phyloP scores from a whole-genome alignment of 2,329 filamentous ascomycete genomes.

The Grosmannia huntii region DNA sequence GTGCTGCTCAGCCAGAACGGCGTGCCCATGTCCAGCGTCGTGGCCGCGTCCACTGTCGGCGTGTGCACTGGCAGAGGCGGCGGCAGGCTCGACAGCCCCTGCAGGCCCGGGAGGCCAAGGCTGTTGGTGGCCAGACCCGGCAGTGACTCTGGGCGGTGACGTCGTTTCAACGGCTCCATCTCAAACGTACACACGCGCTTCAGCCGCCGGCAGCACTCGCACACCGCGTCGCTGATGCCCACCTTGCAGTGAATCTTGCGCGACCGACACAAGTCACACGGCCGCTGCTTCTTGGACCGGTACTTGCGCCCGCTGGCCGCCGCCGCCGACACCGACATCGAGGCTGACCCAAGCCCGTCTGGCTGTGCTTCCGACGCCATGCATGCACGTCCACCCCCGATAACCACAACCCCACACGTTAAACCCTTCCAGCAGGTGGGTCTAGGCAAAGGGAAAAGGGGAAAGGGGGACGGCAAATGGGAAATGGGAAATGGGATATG shows the following conservation, averaged over 20 bases:
- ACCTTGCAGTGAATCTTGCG: conserved; percentile 13
- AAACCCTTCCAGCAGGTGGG: no score
- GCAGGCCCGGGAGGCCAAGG: not conserved
- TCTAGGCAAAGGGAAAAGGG: no score
- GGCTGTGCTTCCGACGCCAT: not conserved
- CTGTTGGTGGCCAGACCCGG: not conserved
- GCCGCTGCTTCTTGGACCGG: conserved; percentile 13
- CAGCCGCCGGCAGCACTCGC: conserved; percentile 12
- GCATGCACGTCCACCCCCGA: not conserved
- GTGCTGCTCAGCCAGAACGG: conserved; percentile 1
- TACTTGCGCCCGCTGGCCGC: conserved; percentile 9
- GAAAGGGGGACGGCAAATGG: no score
- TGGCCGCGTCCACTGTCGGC: not conserved
- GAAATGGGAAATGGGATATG: no score
- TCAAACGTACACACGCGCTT: conserved; percentile 11
- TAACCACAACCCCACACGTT: not conserved
- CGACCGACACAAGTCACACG: conserved; percentile 12
- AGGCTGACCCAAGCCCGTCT: not conserved
- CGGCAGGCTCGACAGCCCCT: not conserved
- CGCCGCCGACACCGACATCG: not conserved
- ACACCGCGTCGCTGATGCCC: conserved; percentile 8
- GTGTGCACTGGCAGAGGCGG: no score
- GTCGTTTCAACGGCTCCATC: conserved; percentile 9
- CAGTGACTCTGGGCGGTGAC: not conserved
- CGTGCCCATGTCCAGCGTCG: not conserved